phyloP scores from a whole-genome alignment of 176 grass and related monocot genomes.

The Oryza meridionalis region DNA sequence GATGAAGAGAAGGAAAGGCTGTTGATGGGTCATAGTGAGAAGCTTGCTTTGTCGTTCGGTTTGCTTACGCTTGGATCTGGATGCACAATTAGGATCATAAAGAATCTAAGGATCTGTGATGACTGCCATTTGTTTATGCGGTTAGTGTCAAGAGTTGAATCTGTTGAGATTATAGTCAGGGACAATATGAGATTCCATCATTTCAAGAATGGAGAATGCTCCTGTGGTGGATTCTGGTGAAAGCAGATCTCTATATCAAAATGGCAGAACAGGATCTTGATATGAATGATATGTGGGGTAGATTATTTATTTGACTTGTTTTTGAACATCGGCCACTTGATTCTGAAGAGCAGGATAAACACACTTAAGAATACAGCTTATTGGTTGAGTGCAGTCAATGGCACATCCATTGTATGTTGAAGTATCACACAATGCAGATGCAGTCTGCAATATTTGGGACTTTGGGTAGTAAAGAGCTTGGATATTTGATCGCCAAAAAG shows the following conservation, averaged over 20 bases:
- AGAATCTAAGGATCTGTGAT: constrained; percentile 80
- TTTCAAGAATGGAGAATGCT: constrained; percentile 71
- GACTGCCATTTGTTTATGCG: constrained; percentile 70
- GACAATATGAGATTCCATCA: constrained; percentile 79
- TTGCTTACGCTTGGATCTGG: constrained; percentile 49
- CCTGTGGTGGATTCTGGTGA: constrained; percentile 76
- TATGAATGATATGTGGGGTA: constrained; percentile 13
- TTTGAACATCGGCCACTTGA: neutral
- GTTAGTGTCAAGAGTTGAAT: constrained; percentile 57
- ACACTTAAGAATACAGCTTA: constrained; percentile 19
- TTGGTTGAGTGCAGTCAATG: neutral
- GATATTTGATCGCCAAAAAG: constrained; percentile 1
- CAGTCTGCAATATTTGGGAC: constrained; percentile 8
- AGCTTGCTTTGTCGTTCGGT: constrained; percentile 66
- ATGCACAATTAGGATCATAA: constrained; percentile 63
- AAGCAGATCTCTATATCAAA: neutral
- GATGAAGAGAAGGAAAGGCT: constrained; percentile 64
- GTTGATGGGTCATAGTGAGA: constrained; percentile 73
- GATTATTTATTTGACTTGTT: constrained; percentile 28
- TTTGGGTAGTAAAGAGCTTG: neutral
- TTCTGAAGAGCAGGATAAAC: neutral
- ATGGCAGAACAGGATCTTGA: constrained; percentile 1
- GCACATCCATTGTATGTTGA: neutral
- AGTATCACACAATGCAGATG: neutral
- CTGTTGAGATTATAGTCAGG: constrained; percentile 56